These are phyloP conservation scores for Xanthoconium purpureum DNA, from an alignment of 768 basidiomycete species.

Conservation along the genomic window DNA sequence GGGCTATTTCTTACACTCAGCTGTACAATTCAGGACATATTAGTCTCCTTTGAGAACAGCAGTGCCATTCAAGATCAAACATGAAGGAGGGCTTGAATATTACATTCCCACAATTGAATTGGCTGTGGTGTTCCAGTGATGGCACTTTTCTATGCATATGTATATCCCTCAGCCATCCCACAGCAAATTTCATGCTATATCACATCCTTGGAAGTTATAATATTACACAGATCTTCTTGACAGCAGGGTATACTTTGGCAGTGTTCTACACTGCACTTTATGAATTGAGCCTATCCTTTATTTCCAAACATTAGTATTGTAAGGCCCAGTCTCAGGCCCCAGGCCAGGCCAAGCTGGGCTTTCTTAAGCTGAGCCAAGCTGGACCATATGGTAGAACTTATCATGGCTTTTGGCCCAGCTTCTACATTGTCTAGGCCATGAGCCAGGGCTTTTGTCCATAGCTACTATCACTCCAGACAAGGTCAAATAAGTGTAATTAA, in stretches of 20 bases:
- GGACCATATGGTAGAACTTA: too few species aligned
- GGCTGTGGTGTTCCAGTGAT: not conserved
- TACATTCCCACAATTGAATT: slow-evolving; percentile 5
- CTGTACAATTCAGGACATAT: slow-evolving; percentile 1
- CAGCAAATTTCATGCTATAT: slow-evolving; percentile 39
- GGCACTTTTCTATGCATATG: slow-evolving; percentile 32
- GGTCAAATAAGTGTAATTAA: too few species aligned
- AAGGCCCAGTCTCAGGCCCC: too few species aligned
- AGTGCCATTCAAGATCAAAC: not conserved
- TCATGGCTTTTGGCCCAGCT: too few species aligned
- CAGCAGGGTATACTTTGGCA: slow-evolving; percentile 44
- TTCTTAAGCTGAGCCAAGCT: too few species aligned
- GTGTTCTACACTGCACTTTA: slow-evolving; percentile 49
- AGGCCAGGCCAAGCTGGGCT: too few species aligned
- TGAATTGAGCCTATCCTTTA: slow-evolving; percentile 48
- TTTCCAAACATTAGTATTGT: slow-evolving; percentile 31
- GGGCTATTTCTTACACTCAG: slow-evolving; percentile 44
- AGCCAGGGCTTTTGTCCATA: too few species aligned
- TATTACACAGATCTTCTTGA: slow-evolving; percentile 44
- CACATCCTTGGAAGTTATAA: slow-evolving; percentile 50
- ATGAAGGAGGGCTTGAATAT: not conserved
- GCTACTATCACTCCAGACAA: too few species aligned
- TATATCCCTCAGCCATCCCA: slow-evolving; percentile 42
- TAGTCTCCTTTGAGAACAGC: not conserved
- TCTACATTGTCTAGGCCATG: too few species aligned